Evolutionary conservation across 2,329 filamentous ascomycete genomes (phyloP).

Genomic region (Salinomyces thailandicus): DNA sequence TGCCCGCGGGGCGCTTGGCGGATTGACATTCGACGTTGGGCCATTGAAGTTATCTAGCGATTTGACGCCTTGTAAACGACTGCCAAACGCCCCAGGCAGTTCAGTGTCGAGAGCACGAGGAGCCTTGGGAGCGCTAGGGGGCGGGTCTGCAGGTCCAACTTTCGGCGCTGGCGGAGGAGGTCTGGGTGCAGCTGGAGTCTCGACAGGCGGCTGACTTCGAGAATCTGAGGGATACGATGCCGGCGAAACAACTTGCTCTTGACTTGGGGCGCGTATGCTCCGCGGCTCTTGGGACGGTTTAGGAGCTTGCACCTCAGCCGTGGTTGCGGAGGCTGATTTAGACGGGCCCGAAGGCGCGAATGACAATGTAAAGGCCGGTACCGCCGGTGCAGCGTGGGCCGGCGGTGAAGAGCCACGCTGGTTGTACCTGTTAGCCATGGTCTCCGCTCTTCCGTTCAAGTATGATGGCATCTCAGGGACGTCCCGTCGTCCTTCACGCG

Average conservation of each 20-base stretch:
- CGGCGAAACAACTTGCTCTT: neutral
- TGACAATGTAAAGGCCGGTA: slow-evolving; percentile 42
- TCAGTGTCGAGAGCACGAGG: slow-evolving; percentile 23
- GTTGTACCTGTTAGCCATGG: slow-evolving; percentile 36
- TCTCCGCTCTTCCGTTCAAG: slow-evolving; percentile 35
- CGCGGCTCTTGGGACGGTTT: neutral
- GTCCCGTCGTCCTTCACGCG: slow-evolving; percentile 25
- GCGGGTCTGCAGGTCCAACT: slow-evolving; percentile 17
- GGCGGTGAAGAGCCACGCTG: slow-evolving; percentile 41
- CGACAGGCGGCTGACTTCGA: slow-evolving; percentile 9
- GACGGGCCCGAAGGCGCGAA: slow-evolving; percentile 19
- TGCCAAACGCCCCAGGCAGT: slow-evolving; percentile 11
- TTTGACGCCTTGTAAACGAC: slow-evolving; percentile 20
- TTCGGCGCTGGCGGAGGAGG: slow-evolving; percentile 31
- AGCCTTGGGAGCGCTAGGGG: slow-evolving; percentile 23
- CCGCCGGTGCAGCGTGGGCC: slow-evolving; percentile 39
- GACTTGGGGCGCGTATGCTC: neutral
- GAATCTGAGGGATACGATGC: neutral
- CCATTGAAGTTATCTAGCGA: slow-evolving; percentile 20
- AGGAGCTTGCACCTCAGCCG: neutral
- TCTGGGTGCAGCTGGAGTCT: slow-evolving; percentile 28
- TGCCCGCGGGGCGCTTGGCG: slow-evolving; percentile 13
- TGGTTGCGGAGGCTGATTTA: neutral
- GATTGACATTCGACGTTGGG: slow-evolving; percentile 16
- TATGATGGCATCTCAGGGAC: slow-evolving; percentile 33